Base-by-base conservation (phyloP, 305 asterid species). In the Fraxinus platypoda region DNA sequence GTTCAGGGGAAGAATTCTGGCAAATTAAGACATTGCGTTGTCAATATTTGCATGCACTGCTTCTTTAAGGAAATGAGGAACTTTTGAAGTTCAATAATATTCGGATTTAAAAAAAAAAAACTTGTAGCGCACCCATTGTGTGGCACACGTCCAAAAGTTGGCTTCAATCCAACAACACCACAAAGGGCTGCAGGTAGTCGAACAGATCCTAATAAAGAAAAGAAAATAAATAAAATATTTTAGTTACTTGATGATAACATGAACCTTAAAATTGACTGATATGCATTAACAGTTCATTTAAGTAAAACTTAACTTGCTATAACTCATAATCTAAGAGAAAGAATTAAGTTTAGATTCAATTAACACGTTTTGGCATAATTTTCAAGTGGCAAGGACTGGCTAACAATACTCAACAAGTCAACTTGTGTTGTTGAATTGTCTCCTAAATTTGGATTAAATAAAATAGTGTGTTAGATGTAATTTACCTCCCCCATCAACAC, bases 401-500 rank as follows among this genome's bases (percentile, higher is more conserved):
- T 19, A 2, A 3, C 30, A 64, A 12, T 26, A 11, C n/a, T 64
- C 35, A 23, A 23, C 34, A 64, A 11, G 35, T 64, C 34, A 11
- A 25, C 73, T 26, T 9, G 73, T 64, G 6, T 64, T 64, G 70
- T 26, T 66, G 35, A 66, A 66, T 66, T 66, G 74, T 26, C 74
- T 26, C 15, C 17, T 66, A 25, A 66, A 25, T 9, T 26, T 25
- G n/a, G 75, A 30, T 70, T 33, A n/a, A 70, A 13, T 6, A 7
- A 30, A 30, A 26, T 26, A 11, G 35, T 11, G n/a, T 26, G 34
- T 6, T 62, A 21, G 72, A 62, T 62, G 72, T 23, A 13, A 62
- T 70, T 62, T 85, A 95, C 98, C 99, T 92, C 99, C 99, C 80
- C 99, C 99, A 76, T 95, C 99, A 21, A 95, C 96, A 46, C 99